Base-by-base conservation (phyloP, 306 rosid genomes). In the Psophocarpus tetragonolobus region DNA sequence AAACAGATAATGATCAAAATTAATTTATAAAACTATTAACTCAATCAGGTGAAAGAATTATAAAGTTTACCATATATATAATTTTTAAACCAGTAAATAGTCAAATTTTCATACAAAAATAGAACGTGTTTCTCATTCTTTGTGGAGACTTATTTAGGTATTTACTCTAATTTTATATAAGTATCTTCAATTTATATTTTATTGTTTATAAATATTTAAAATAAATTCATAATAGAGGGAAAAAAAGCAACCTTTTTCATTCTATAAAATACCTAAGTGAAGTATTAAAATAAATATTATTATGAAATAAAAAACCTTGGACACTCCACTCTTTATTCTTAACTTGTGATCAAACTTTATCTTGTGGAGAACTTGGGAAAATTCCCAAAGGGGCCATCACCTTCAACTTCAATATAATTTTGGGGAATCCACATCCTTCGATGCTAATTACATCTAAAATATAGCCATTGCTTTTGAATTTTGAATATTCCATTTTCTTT, bases 371-470 rank as follows among this genome's bases (percentile, higher is more conserved):
- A 48, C 6, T 17, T 60, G 81, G 72, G 85, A 80, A 0, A 8
- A 39, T 66, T 79, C 73, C 51, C 78, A 84, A 81, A 76, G 83
- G 78, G 5, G 38, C 78, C 82, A 35, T 81, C 83, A 70, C 44
- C 4, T 8, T 71, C 51, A 68, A 84, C 60, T 35, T 68, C 85
- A 91, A 88, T 87, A 50, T 75, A 87, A 84, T 82, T 80, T 45
- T 71, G 33, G 79, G 84, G 93, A 88, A 89, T 91, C 89, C 63
- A 78, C 81, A 80, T 84, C 83, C 82, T 15, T 76, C 89, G 68
- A 78, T 84, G 75, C 42, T 67, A 3, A 44, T 3, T 13, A 44
- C 35, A 67, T 74, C 45, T 79, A n/a, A 76, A 78, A 75, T 64
- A 71, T 85, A 88, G 85, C 87, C 82, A 36, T 76, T 80, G 24